Base-by-base conservation (phyloP, 257 asterid genomes). In the Primulina huaijiensis region DNA sequence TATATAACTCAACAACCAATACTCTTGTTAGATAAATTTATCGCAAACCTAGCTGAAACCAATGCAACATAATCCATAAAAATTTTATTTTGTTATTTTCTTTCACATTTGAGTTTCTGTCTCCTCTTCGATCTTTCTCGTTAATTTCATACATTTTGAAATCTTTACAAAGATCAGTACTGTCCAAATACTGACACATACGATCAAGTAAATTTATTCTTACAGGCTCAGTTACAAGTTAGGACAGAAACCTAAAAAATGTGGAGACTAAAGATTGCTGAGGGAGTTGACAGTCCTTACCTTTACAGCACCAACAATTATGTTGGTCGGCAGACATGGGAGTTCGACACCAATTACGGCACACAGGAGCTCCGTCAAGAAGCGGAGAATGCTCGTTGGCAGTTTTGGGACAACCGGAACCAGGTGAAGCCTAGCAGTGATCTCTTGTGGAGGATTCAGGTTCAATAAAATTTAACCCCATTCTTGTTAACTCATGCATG, bases 211-310 rank as follows among this genome's bases (percentile, higher is more conserved):
- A 16, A 11, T 8, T 66, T 66, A 10, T 7, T 3, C 3, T 67
- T 43, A 2, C 31, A 65, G 30, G 38, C 43, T 50, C 1, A 17
- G 25, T 23, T 23, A 23, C 25, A 23, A 1, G 25, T 23, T 23
- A 23, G 25, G 40, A 9, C 8, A 50, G 25, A 27, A 7, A 10
- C 0, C 3, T 38, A 14, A 62, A 19, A 62, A 21, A 74, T 74
- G 78, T 74, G 78, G 78, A 74, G 69, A 43, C 74, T 74, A 52
- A 74, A 74, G 68, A 67, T 60, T 27, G 78, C 73, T 3, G 73
- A 14, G 17, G 73, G 73, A 59, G 78, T 19, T n/a, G 46, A 66
- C 62, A n/a, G 72, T 35, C 73, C 73, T 7, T 59, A 43, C 65
- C 61, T 74, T 40, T 66, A 35, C 43, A 74, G 73, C 64, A 68